Percentiles rank a stretch among this genome's conserved stretches.
phyloP scores from a whole-genome alignment of 78 protist species.

The Dictyostelium intermedium region DNA sequence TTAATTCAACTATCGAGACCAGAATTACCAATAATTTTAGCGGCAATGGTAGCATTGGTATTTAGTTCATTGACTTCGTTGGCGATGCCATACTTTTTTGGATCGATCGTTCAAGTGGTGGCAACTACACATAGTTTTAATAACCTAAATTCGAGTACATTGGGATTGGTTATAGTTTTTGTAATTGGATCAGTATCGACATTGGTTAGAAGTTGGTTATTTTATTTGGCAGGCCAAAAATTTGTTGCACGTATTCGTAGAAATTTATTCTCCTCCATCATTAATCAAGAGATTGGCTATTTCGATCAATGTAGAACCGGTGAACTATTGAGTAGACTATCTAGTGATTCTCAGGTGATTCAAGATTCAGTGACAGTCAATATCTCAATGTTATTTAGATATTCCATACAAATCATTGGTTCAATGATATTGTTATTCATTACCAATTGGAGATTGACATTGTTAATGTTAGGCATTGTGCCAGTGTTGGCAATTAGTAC shows the following conservation, averaged over 20 bases:
- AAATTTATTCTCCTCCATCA: constrained; percentile 70
- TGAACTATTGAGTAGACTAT: constrained; percentile 90
- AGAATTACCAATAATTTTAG: constrained; percentile 40
- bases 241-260: constrained; percentile 80
- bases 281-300: constrained; percentile 91
- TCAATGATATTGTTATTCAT: constrained; percentile 65
- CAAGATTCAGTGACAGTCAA: constrained; percentile 77
- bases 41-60: constrained; percentile 56
- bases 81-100: constrained; percentile 65
- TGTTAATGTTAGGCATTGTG: constrained; percentile 83
- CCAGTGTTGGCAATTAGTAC: constrained; percentile 80
- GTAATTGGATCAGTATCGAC: constrained; percentile 22
- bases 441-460: constrained; percentile 84
- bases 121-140: background rate
- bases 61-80: constrained; percentile 19
- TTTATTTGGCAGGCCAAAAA: constrained; percentile 78
- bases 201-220: constrained; percentile 13
- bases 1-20: constrained; percentile 45
- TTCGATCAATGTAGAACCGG: constrained; percentile 93
- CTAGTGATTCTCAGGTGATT: constrained; percentile 85
- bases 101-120: constrained; percentile 43
- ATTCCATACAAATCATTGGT: constrained; percentile 65
- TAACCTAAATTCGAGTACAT: constrained; percentile 30
- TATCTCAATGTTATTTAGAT: constrained; percentile 79
- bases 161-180: constrained; percentile 45